A percentile compares a stretch with the other conserved stretches of the same genome.
phyloP scores from a whole-genome alignment of 805 yeast genomes.

The Starmera caribaea region DNA sequence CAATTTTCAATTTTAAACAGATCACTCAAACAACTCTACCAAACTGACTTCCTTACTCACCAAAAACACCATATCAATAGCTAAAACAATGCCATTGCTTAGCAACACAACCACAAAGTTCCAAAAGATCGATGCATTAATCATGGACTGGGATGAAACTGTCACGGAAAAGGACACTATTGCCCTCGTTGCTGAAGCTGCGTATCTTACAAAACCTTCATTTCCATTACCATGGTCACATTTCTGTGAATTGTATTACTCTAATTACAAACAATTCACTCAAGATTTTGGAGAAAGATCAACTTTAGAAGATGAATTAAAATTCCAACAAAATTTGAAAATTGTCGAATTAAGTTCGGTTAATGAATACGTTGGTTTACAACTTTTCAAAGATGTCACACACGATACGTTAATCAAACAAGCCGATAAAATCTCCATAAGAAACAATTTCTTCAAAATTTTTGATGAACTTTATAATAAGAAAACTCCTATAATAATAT shows the following conservation, averaged over 20 bases:
- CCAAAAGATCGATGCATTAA: constrained; percentile 18
- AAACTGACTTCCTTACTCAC: too few relatives aligned
- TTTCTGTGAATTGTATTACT: constrained; percentile 33
- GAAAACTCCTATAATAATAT: constrained; percentile 29
- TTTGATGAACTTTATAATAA: constrained; percentile 6
- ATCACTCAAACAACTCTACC: too few relatives aligned
- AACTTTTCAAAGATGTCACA: constrained; percentile 34
- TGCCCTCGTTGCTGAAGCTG: constrained; percentile 36
- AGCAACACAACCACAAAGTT: too few relatives aligned
- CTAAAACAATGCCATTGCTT: too few relatives aligned
- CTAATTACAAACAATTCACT: constrained; percentile 24
- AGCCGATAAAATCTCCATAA: constrained; percentile 27
- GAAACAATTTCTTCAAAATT: constrained; percentile 21
- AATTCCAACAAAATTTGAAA: constrained; percentile 35
- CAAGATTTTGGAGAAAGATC: constrained; percentile 21
- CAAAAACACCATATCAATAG: too few relatives aligned
- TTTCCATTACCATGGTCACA: constrained; percentile 29
- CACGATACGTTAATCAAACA: constrained; percentile 22
- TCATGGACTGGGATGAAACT: constrained; percentile 64
- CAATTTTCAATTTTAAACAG: too few relatives aligned
- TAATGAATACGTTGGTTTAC: constrained; percentile 25
- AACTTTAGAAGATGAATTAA: constrained; percentile 30
- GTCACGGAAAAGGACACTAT: constrained; percentile 49
- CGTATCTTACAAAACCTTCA: constrained; percentile 29
- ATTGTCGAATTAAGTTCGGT: constrained; percentile 41